Conservation (phyloP, 352 stramenopile genomes). For the Phytophthora pini region DNA sequence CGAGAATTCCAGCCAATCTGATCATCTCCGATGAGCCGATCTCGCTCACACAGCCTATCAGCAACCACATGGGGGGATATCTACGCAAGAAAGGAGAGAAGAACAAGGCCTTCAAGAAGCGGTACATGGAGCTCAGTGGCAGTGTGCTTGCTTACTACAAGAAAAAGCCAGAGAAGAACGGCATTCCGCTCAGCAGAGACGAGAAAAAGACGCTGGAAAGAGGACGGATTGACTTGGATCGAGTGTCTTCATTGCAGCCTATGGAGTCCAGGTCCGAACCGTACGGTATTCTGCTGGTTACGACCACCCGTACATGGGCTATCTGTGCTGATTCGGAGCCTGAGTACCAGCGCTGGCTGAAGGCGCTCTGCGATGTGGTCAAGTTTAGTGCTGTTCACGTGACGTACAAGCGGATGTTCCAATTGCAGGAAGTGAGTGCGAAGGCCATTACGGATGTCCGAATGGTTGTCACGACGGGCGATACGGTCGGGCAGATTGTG, state of each 20-base stretch:
- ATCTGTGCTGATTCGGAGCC: conserved; percentile 75
- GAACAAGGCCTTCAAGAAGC: conserved; percentile 83
- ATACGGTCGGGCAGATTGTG: conserved; percentile 89
- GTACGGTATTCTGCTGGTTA: conserved; percentile 85
- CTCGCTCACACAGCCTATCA: conserved; percentile 44
- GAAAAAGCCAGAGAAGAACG: conserved; percentile 86
- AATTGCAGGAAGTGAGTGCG: conserved; percentile 84
- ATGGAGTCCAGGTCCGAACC: conserved; percentile 68
- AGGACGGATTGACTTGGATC: conserved; percentile 80
- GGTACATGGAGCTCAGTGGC: conserved; percentile 88
- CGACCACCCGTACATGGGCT: conserved; percentile 76
- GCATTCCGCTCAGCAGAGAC: conserved; percentile 66
- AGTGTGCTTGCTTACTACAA: conserved; percentile 84
- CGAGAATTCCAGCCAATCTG: conserved; percentile 69
- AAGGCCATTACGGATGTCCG: conserved; percentile 87
- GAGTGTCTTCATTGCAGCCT: conserved; percentile 81
- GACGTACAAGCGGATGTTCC: conserved; percentile 85
- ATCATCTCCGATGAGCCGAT: conserved; percentile 68
- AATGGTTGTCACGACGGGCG: conserved; percentile 82
- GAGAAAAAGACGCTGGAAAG: conserved; percentile 81
- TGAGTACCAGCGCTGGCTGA: conserved; percentile 85
- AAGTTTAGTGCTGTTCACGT: conserved; percentile 85
- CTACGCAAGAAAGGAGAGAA: conserved; percentile 86
- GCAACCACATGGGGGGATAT: conserved; percentile 70
- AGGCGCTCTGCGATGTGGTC: conserved; percentile 78